Evolutionary conservation across 495 filamentous ascomycete genomes (phyloP).

Genomic region (Aspergillus nidulans): DNA sequence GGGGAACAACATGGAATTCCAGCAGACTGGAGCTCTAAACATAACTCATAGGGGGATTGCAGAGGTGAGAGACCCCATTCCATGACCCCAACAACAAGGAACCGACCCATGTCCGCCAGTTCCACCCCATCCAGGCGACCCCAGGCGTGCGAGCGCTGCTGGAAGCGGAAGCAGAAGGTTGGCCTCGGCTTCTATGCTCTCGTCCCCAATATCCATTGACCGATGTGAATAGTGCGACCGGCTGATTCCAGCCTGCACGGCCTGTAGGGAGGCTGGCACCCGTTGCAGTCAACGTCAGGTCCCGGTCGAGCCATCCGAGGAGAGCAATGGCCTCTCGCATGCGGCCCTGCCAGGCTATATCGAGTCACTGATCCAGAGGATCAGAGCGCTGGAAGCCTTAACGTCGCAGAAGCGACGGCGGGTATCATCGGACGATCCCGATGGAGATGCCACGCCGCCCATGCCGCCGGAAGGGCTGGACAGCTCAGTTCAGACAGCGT

Average conservation of each 20-base stretch:
- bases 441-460: background rate
- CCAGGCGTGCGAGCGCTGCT: constrained; percentile 29
- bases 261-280: constrained; percentile 14
- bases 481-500: constrained; percentile 19
- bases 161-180: constrained; percentile 33
- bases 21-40: too few species aligned
- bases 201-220: background rate
- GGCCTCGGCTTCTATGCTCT: background rate
- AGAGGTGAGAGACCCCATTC: too few species aligned
- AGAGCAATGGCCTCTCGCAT: constrained; percentile 22
- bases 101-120: background rate
- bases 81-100: background rate
- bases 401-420: constrained; percentile 13
- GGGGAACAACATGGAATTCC: too few species aligned
- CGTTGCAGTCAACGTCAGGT: constrained; percentile 20
- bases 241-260: constrained; percentile 19
- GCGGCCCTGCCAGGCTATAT: constrained; percentile 23
- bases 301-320: constrained; percentile 15
- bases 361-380: constrained; percentile 21
- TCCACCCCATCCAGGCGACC: background rate
- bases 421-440: background rate
- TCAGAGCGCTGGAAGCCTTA: constrained; percentile 15
- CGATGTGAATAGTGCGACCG: constrained; percentile 20
- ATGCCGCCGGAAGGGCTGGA: background rate
- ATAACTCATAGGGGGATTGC: too few species aligned